Conservation (phyloP, 176 grass and related monocot species). For the Elymus sibiricus region DNA sequence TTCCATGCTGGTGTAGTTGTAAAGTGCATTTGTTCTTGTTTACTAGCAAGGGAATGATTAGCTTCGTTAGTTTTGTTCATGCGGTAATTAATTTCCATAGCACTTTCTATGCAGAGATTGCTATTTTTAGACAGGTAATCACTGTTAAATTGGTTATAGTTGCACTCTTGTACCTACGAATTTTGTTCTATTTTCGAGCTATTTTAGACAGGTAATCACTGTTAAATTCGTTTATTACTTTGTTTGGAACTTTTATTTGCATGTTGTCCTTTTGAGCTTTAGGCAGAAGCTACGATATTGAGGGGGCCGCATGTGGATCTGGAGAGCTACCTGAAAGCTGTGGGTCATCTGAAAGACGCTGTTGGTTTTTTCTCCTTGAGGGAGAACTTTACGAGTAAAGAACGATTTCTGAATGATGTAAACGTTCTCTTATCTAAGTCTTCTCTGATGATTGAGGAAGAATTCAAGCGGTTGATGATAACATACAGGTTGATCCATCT, state of each 20-base stretch:
- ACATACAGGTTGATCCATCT: slow-evolving; percentile 53
- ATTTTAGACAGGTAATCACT: no score
- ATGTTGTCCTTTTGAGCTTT: background rate
- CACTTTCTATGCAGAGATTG: slow-evolving; percentile 10
- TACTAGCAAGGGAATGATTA: background rate
- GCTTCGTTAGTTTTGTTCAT: background rate
- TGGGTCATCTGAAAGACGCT: slow-evolving; percentile 68
- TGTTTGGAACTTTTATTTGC: background rate
- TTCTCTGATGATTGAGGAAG: slow-evolving; percentile 71
- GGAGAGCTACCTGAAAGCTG: slow-evolving; percentile 76
- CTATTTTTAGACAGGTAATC: background rate
- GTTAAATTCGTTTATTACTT: background rate
- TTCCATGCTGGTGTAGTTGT: background rate
- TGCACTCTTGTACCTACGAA: background rate
- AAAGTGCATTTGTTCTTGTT: background rate
- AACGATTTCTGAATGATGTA: slow-evolving; percentile 62
- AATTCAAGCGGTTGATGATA: slow-evolving; percentile 68
- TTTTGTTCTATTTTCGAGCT: no score
- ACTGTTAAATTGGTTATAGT: background rate
- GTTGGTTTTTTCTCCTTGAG: slow-evolving; percentile 69
- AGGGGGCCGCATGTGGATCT: slow-evolving; percentile 90
- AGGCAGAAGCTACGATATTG: slow-evolving; percentile 78
- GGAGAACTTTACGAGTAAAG: slow-evolving; percentile 68
- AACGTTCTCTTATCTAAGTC: slow-evolving; percentile 70
- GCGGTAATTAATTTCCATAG: no score